Base-by-base conservation (phyloP, 805 yeast genomes). In the Starmerella bombicola region DNA sequence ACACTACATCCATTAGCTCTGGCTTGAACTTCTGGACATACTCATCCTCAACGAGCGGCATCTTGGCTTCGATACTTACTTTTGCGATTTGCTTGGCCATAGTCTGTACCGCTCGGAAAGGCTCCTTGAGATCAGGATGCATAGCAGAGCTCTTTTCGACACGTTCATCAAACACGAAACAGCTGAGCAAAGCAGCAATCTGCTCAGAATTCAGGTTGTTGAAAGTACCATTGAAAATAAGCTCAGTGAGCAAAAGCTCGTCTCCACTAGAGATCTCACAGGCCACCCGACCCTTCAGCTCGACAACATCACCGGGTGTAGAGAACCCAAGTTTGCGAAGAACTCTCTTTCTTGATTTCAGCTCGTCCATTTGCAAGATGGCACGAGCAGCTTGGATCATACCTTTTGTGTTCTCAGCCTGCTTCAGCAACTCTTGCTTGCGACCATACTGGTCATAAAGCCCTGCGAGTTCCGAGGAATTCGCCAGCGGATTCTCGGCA, bases 91-190 rank as follows among this genome's bases (percentile, higher is more conserved):
- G 78, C 22, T 74, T 64, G 2, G 99, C 99, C 78, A 85, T 82
- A 49, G 84, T 91, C 61, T 80, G 86, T 70, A 91, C 67, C 13
- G 77, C 77, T 50, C 85, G 78, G 56, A 82, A 71, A 3, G 98
- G 97, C 56, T 85, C 96, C n/a, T 88, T 76, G 38, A 91, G 68
- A 51, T 85, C 95, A 0, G 94, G 85, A 52, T 81, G 76, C 52
- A 91, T 67, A 50, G 88, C 73, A 38, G 95, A 91, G 37, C 42
- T 44, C 56, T 82, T 94, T 57, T 85, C 85, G 30, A 94, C 81
- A 55, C 93, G 74, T 58, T 93, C 99, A 60, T 91, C 95, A 72
- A 91, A 91, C 4, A 93, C 96, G 62, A 88, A 91, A 63, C 96
- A 85, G 28, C 95, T 85, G 38, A 91, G 63, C 39, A 91, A 63